Conservation (phyloP, 1,284 basidiomycete genomes). For the Cutaneotrichosporon spelunceum region DNA sequence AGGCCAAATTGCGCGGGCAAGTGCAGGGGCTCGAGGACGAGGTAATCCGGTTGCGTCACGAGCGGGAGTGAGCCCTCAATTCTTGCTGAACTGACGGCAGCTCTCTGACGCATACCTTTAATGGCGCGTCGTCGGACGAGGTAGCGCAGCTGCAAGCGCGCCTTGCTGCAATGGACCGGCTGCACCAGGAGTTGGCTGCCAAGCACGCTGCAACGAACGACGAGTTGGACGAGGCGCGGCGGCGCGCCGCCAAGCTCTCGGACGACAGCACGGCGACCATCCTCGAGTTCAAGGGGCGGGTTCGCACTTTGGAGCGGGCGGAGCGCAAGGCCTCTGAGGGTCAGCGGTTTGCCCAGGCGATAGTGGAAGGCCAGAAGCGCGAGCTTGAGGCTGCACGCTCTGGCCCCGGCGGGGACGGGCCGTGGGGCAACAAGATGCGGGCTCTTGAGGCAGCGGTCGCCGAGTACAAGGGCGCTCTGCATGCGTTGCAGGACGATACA, state of each 20-base stretch:
- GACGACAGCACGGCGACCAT: slow-evolving; percentile 29
- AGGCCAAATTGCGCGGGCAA: slow-evolving; percentile 38
- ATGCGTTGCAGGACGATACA: slow-evolving; percentile 35
- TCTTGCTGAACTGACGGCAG: slow-evolving; percentile 21
- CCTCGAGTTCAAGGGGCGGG: slow-evolving; percentile 29
- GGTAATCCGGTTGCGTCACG: slow-evolving; percentile 42
- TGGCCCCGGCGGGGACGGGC: slow-evolving; percentile 3
- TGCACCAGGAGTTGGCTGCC: slow-evolving; percentile 35
- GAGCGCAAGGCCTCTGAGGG: slow-evolving; percentile 47
- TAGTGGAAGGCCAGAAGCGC: slow-evolving; percentile 36
- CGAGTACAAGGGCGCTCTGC: slow-evolving; percentile 38
- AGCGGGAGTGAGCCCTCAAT: slow-evolving; percentile 45
- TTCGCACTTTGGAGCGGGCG: slow-evolving; percentile 40
- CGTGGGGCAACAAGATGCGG: slow-evolving; percentile 22
- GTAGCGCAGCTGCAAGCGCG: slow-evolving; percentile 35
- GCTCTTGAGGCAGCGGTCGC: slow-evolving; percentile 35
- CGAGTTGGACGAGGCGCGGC: slow-evolving; percentile 32
- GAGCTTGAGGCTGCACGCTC: slow-evolving; percentile 34
- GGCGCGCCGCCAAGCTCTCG: slow-evolving; percentile 33
- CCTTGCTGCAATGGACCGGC: slow-evolving; percentile 35
- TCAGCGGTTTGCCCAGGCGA: slow-evolving; percentile 37
- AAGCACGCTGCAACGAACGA: slow-evolving; percentile 36
- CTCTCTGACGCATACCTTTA: slow-evolving; percentile 44
- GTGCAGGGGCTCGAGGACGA: slow-evolving; percentile 39
- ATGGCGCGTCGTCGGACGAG: slow-evolving; percentile 27